phyloP scores from a whole-genome alignment of 2,329 filamentous ascomycete species.

The Botrytis tulipae region DNA sequence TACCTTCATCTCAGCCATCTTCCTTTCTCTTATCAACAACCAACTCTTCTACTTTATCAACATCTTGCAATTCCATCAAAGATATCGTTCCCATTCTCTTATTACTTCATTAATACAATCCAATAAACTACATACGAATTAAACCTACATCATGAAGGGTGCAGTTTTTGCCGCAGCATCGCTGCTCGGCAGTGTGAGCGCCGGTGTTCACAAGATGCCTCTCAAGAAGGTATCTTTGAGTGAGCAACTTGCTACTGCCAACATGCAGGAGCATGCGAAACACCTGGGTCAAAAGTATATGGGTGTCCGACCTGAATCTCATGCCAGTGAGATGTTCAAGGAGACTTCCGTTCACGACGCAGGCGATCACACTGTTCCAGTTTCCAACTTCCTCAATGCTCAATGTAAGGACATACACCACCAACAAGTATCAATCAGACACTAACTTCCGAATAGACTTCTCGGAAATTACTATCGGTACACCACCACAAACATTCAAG shows the following conservation, averaged over 20 bases:
- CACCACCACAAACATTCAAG: conserved; percentile 93
- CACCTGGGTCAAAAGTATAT: conserved; percentile 95
- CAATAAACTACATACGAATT: conserved; percentile 23
- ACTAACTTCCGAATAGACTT: conserved; percentile 64
- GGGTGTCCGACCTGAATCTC: conserved; percentile 69
- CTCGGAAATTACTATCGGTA: conserved; percentile 91
- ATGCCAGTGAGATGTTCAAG: conserved; percentile 77
- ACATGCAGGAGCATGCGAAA: conserved; percentile 77
- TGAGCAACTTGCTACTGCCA: conserved; percentile 85
- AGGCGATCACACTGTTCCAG: conserved; percentile 74
- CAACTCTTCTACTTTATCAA: conserved; percentile 26
- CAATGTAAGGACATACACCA: conserved; percentile 67
- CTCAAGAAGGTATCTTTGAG: conserved; percentile 92
- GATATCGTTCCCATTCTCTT: conserved; percentile 4
- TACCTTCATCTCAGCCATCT: conserved; percentile 14
- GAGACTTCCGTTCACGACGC: conserved; percentile 65
- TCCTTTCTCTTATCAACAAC: conserved; percentile 20
- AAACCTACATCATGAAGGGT: conserved; percentile 70
- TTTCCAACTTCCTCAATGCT: conserved; percentile 97
- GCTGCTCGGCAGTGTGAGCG: conserved; percentile 79
- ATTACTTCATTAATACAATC: conserved; percentile 10
- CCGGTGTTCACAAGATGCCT: conserved; percentile 92
- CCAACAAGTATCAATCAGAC: background rate
- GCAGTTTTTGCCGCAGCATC: conserved; percentile 68
- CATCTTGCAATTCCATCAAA: conserved; percentile 30